Conservation (phyloP, 768 basidiomycete species). For the Polyporus arcularius region DNA sequence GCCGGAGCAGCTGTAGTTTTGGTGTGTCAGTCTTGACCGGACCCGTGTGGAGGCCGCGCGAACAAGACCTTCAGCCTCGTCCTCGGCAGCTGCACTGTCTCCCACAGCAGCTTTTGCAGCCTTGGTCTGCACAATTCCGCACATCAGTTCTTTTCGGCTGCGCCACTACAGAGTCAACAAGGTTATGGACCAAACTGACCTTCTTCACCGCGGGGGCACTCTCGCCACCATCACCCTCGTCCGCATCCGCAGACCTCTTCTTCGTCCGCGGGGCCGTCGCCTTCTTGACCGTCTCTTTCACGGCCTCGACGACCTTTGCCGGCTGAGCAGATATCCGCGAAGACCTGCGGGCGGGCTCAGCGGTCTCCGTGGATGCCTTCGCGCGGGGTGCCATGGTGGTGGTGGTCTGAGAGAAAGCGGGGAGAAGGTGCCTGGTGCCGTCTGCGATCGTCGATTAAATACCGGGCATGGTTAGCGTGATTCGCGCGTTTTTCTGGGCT, state of each 20-base stretch:
- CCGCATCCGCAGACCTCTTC: conserved; percentile 40
- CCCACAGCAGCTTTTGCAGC: conserved; percentile 9
- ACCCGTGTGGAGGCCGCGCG: not conserved
- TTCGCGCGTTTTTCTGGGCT: conserved; percentile 9
- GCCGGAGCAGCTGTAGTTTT: conserved; percentile 17
- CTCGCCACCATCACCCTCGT: conserved; percentile 20
- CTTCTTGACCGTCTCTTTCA: conserved; percentile 1
- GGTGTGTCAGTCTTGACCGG: not conserved
- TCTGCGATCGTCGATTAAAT: conserved; percentile 8
- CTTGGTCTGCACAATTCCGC: conserved; percentile 13
- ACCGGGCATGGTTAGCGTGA: conserved; percentile 13
- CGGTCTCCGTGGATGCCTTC: conserved; percentile 28
- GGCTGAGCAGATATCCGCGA: conserved; percentile 54
- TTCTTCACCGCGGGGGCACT: conserved; percentile 25
- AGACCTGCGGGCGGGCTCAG: conserved; percentile 53
- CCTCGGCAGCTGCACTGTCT: conserved; percentile 5
- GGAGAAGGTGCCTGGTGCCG: conserved; percentile 9
- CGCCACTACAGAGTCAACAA: not conserved
- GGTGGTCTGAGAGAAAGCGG: conserved; percentile 10
- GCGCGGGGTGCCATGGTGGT: conserved; percentile 15
- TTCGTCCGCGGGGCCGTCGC: conserved; percentile 30
- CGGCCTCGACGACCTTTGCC: conserved; percentile 34
- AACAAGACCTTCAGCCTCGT: conserved; percentile 2
- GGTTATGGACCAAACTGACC: conserved; percentile 7
- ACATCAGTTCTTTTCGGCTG: not conserved